Conservation (phyloP, 352 stramenopile species). For the Albugo candida region DNA sequence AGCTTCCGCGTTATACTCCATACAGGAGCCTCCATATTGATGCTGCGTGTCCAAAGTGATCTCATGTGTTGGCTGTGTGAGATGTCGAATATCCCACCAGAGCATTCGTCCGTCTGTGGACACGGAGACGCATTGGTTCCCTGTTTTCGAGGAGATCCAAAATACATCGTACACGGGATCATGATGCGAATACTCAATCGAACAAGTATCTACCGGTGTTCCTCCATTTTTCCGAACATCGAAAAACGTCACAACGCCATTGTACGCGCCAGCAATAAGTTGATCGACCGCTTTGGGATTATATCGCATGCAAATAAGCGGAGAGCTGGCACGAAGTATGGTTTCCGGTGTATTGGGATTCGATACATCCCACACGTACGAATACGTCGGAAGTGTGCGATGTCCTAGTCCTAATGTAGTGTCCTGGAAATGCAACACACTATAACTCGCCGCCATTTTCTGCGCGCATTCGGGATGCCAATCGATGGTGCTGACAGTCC, state of each 20-base stretch:
- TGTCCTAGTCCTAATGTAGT: conserved; percentile 71
- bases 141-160: conserved; percentile 92
- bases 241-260: conserved; percentile 93
- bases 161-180: conserved; percentile 93
- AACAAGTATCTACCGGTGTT: conserved; percentile 76
- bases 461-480: conserved; percentile 92
- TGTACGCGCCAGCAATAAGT: conserved; percentile 91
- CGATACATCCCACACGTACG: conserved; percentile 94
- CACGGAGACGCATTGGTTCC: conserved; percentile 91
- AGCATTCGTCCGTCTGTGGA: conserved; percentile 91
- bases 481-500: conserved; percentile 91
- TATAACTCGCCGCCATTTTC: conserved; percentile 94
- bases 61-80: conserved; percentile 67
- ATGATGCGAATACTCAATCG: conserved; percentile 95
- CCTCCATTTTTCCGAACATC: conserved; percentile 86
- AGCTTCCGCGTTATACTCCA: conserved; percentile 95
- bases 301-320: conserved; percentile 86
- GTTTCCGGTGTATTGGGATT: conserved; percentile 94
- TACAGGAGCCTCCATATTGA: conserved; percentile 82
- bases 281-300: conserved; percentile 94
- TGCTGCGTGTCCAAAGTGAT: conserved; percentile 61
- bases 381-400: conserved; percentile 36
- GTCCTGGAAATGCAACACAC: conserved; percentile 91
- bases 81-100: conserved; percentile 79
- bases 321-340: conserved; percentile 76